phyloP scores from a whole-genome alignment of 768 basidiomycete species.

The Collybiopsis luxurians region DNA sequence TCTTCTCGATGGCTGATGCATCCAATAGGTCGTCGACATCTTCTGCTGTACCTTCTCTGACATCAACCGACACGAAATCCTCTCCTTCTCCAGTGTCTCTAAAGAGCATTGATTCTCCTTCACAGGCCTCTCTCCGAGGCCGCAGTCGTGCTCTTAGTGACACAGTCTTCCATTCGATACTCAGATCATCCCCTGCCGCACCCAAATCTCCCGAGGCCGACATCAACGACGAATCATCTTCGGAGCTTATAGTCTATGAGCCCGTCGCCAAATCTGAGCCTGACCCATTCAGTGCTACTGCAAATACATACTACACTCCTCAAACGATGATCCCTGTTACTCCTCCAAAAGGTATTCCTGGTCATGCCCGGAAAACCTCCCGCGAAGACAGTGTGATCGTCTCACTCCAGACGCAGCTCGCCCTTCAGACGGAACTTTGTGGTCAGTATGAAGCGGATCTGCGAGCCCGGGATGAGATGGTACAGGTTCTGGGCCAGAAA shows the following conservation, averaged over 20 bases:
- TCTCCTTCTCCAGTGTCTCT: slow-evolving; percentile 26
- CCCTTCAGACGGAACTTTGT: slow-evolving; percentile 72
- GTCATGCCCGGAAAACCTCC: slow-evolving; percentile 58
- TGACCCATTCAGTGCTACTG: slow-evolving; percentile 73
- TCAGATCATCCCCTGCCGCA: slow-evolving; percentile 35
- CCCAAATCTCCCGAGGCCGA: slow-evolving; percentile 50
- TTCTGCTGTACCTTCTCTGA: slow-evolving; percentile 10
- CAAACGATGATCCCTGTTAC: slow-evolving; percentile 70
- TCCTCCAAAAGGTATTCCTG: slow-evolving; percentile 42
- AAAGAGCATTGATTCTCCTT: slow-evolving; percentile 19
- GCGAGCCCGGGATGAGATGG: slow-evolving; percentile 68
- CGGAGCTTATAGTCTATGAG: slow-evolving; percentile 46
- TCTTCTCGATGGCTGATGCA: slow-evolving; percentile 46
- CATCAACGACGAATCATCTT: slow-evolving; percentile 57
- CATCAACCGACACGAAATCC: slow-evolving; percentile 16
- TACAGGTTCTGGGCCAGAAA: slow-evolving; percentile 55
- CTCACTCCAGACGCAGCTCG: slow-evolving; percentile 71
- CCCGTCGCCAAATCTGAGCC: slow-evolving; percentile 38
- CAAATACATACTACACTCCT: slow-evolving; percentile 75
- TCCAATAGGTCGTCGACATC: slow-evolving; percentile 19
- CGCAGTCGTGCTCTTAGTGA: slow-evolving; percentile 61
- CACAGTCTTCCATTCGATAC: slow-evolving; percentile 59
- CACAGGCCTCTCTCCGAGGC: slow-evolving; percentile 29
- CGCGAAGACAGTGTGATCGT: slow-evolving; percentile 71
- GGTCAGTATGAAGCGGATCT: slow-evolving; percentile 78